These are phyloP conservation scores for Phascolomyces articulosus DNA, from an alignment of 371 early-diverging fungal genomes.

Conservation along the genomic window DNA sequence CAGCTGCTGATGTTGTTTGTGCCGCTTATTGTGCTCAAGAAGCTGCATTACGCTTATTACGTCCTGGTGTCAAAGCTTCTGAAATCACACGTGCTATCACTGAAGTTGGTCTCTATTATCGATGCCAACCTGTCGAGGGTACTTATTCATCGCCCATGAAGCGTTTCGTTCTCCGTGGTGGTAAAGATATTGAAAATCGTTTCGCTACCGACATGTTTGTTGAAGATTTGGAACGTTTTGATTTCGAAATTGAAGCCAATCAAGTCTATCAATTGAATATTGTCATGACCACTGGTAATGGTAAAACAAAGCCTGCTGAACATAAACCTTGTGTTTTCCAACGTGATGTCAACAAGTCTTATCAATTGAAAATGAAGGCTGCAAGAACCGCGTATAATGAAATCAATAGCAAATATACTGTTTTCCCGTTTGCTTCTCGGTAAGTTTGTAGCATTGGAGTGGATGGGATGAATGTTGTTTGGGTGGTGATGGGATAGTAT, in stretches of 20 bases:
- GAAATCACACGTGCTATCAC: constrained; percentile 78
- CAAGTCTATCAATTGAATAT: constrained; percentile 87
- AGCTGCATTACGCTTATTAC: constrained; percentile 78
- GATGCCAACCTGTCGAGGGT: constrained; percentile 85
- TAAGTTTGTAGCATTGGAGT: too few species aligned
- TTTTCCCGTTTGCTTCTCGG: constrained; percentile 84
- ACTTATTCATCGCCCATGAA: constrained; percentile 84
- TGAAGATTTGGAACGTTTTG: constrained; percentile 54
- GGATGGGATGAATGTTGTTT: too few species aligned
- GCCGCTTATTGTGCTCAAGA: constrained; percentile 86
- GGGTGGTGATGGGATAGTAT: too few species aligned
- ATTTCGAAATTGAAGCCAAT: constrained; percentile 78
- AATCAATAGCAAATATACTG: constrained; percentile 73
- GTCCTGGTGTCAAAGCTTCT: constrained; percentile 73
- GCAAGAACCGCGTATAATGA: constrained; percentile 77
- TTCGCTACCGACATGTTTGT: constrained; percentile 72
- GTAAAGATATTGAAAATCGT: constrained; percentile 86
- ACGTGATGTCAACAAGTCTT: constrained; percentile 77
- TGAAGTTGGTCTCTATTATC: constrained; percentile 80
- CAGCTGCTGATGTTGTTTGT: constrained; percentile 76
- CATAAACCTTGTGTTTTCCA: constrained; percentile 83
- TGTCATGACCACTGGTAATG: constrained; percentile 82
- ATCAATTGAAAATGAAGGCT: constrained; percentile 87
- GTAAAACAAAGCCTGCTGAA: constrained; percentile 66
- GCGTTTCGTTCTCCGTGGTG: constrained; percentile 83